phyloP scores from a whole-genome alignment of 176 grass and related monocot species.

The Avena insularis region DNA sequence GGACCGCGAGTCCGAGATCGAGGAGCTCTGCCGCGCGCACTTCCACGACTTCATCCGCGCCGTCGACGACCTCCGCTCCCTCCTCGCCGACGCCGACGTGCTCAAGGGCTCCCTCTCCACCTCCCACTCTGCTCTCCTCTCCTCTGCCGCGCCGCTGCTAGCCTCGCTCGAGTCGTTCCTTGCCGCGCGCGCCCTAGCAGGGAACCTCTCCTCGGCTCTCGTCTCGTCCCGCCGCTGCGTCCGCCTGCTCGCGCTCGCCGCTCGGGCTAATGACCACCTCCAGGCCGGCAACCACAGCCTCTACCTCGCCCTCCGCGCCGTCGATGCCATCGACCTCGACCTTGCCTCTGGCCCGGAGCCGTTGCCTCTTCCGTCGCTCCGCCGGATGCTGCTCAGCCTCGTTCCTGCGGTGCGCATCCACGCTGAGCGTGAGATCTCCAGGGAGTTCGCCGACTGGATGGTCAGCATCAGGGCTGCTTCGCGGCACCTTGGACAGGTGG shows the following conservation, averaged over 20 bases:
- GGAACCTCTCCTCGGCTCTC: conserved; percentile 77
- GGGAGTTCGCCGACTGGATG: conserved; percentile 97
- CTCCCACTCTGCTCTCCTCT: conserved; percentile 74
- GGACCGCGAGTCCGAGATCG: conserved; percentile 73
- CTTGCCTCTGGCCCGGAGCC: conserved; percentile 56
- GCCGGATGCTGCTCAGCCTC: conserved; percentile 72
- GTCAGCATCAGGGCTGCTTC: conserved; percentile 90
- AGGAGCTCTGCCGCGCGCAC: conserved; percentile 92
- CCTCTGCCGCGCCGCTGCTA: conserved; percentile 73
- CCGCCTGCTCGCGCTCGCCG: conserved; percentile 74
- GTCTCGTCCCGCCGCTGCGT: conserved; percentile 66
- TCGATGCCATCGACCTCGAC: conserved; percentile 81
- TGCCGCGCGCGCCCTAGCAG: conserved; percentile 67
- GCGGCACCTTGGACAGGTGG: conserved; percentile 91
- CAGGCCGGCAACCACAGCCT: conserved; percentile 62
- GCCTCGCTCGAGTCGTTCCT: conserved; percentile 85
- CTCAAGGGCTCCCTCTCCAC: conserved; percentile 83
- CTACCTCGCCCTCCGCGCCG: conserved; percentile 87
- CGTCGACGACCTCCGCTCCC: conserved; percentile 94
- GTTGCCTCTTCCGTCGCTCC: conserved; percentile 72
- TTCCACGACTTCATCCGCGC: conserved; percentile 97
- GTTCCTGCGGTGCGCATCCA: conserved; percentile 80
- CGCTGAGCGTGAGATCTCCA: conserved; percentile 87
- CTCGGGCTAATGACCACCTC: conserved; percentile 81
- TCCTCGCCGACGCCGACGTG: conserved; percentile 87